Base-by-base conservation (phyloP, 345 rosid species). In the Populus simonii region DNA sequence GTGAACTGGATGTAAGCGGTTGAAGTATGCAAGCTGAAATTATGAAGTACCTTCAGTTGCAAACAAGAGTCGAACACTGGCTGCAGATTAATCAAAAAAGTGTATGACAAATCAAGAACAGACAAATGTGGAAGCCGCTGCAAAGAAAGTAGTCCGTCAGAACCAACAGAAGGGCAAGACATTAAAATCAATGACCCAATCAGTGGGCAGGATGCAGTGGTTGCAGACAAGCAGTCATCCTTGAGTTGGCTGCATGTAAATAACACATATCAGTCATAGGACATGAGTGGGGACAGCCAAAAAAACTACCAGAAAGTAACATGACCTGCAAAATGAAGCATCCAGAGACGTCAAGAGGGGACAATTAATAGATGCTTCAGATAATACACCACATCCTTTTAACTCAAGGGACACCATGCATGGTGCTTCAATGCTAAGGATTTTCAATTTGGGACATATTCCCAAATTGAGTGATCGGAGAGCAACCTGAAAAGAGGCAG, bases 261-360 rank as follows among this genome's bases (percentile, higher is more conserved):
- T 22, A 29, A 53, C 69, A 47, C 16, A 47, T 59, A 35, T 86
- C 81, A 86, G 76, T 9, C 53, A 74, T 6, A 41, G 20, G 63
- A 49, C 11, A 17, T 62, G 18, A 23, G 27, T 77, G 65, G 66
- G 71, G 20, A 78, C 23, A 41, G 76, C n/a, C 61, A 39, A 70
- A 70, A 67, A 12, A 20, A 33, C 36, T 68, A 35, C 9, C 16
- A 74, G 31, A 5, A 75, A 75, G 75, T 8, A 72, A 63, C 68
- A 66, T 70, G 69, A 94, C 99, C 98, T 72, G 95, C 99, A 94
- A 85, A 96, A 96, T 68, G 99, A 96, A 76, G 98, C 95, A 86
- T 96, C 98, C 71, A 96, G 88, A 74, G 99, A 90, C 68, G 89
- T 91, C 70, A 96, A 84, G 39, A 84, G 88, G 69, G 99, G 97